Conservation (phyloP, 768 basidiomycete species). For the Boletus pseudopeckii region DNA sequence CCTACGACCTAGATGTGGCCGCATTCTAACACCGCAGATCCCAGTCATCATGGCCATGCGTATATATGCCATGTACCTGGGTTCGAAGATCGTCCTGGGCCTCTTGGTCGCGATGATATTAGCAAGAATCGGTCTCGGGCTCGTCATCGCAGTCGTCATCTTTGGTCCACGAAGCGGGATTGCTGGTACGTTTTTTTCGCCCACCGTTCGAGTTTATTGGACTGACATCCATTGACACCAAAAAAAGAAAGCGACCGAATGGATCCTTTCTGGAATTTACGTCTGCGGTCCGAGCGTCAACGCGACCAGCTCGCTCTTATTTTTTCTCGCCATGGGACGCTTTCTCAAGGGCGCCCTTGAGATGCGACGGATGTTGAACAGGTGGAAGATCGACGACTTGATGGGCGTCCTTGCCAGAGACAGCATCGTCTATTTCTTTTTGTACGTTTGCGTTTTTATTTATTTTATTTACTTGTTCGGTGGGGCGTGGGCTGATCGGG, state of each 20-base stretch:
- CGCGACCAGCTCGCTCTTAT: slow-evolving; percentile 6
- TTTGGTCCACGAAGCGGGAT: slow-evolving; percentile 20
- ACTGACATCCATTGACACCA: background rate
- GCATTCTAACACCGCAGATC: background rate
- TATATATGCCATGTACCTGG: slow-evolving; percentile 22
- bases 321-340: slow-evolving; percentile 12
- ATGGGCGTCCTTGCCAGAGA: slow-evolving; percentile 17
- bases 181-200: background rate
- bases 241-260: slow-evolving; percentile 11
- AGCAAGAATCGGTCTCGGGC: slow-evolving; percentile 4
- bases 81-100: slow-evolving; percentile 6
- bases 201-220: too few relatives aligned
- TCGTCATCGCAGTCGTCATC: slow-evolving; percentile 5
- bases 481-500: background rate
- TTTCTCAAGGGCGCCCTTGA: slow-evolving; percentile 13
- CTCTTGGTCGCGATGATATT: slow-evolving; percentile 7
- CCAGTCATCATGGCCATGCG: slow-evolving; percentile 19
- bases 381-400: slow-evolving; percentile 12
- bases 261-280: slow-evolving; percentile 13
- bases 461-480: background rate
- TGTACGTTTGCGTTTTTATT: slow-evolving; percentile 11
- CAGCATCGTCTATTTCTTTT: slow-evolving; percentile 17
- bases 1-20: background rate
- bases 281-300: slow-evolving; percentile 11
- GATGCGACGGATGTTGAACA: slow-evolving; percentile 1